phyloP scores from a whole-genome alignment of 768 basidiomycete genomes.

The Dentipellis sp. region DNA sequence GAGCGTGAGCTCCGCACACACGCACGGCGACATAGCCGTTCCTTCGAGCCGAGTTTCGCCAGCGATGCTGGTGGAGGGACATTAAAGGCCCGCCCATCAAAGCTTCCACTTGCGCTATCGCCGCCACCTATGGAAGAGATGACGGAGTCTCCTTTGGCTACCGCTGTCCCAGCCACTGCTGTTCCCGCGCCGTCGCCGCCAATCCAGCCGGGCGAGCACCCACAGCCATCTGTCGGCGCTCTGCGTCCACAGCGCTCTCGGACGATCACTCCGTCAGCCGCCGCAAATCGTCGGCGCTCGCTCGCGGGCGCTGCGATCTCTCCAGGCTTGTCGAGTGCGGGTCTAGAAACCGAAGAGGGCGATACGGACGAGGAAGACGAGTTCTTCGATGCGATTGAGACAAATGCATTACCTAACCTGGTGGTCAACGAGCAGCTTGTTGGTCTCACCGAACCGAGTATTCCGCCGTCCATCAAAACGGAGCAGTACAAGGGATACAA shows the following conservation, averaged over 20 bases:
- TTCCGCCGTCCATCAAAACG: constrained; percentile 27
- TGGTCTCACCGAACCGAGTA: constrained; percentile 27
- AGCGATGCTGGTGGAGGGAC: constrained; percentile 18
- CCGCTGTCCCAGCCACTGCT: constrained; percentile 1
- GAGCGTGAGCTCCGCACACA: constrained; percentile 69
- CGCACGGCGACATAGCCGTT: constrained; percentile 49
- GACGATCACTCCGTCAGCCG: not conserved
- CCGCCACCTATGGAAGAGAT: constrained; percentile 7
- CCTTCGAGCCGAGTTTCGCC: constrained; percentile 13
- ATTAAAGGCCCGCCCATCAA: constrained; percentile 10
- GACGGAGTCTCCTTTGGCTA: not conserved
- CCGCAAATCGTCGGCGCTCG: constrained; percentile 6
- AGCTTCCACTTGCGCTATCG: constrained; percentile 6
- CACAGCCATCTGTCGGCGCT: not conserved
- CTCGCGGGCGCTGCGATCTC: not conserved
- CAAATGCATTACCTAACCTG: constrained; percentile 68
- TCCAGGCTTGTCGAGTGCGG: not conserved
- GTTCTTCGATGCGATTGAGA: constrained; percentile 95
- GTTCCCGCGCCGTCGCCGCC: not conserved
- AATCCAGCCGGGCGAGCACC: not conserved
- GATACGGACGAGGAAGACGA: constrained; percentile 86
- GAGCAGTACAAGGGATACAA: constrained; percentile 60
- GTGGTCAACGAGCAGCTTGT: constrained; percentile 58
- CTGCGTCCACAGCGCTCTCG: not conserved
- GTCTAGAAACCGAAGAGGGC: constrained; percentile 22